These are phyloP conservation scores for Cercospora sp. DNA, from an alignment of 2,329 filamentous ascomycete species.

Conservation along the genomic window DNA sequence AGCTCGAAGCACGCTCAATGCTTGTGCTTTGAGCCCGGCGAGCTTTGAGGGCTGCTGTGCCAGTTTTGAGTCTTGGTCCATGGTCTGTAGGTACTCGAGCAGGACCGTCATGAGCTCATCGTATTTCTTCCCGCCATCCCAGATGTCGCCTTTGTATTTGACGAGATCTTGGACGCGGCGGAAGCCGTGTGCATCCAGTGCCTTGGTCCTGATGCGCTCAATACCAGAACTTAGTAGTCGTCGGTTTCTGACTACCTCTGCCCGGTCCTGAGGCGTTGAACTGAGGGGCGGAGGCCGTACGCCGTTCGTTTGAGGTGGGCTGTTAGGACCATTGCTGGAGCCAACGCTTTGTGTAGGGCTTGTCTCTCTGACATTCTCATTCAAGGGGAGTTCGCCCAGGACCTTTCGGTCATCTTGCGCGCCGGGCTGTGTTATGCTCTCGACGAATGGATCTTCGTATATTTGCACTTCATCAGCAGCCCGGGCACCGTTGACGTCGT, in stretches of 20 bases:
- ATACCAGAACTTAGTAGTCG: slow-evolving; percentile 73
- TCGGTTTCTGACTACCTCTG: slow-evolving; percentile 47
- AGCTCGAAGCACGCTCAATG: slow-evolving; percentile 70
- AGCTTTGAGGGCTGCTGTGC: slow-evolving; percentile 43
- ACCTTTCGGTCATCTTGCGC: slow-evolving; percentile 42
- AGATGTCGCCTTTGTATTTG: slow-evolving; percentile 62
- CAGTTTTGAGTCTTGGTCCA: slow-evolving; percentile 46
- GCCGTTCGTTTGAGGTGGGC: slow-evolving; percentile 29
- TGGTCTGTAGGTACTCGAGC: slow-evolving; percentile 67
- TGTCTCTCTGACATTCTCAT: slow-evolving; percentile 43
- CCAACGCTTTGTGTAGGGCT: slow-evolving; percentile 35
- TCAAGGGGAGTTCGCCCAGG: slow-evolving; percentile 53
- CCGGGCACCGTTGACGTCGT: slow-evolving; percentile 25
- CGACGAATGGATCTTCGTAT: slow-evolving; percentile 55
- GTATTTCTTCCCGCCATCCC: slow-evolving; percentile 68
- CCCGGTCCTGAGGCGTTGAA: slow-evolving; percentile 40
- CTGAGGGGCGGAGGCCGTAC: slow-evolving; percentile 21
- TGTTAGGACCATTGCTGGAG: slow-evolving; percentile 35
- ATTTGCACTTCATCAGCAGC: slow-evolving; percentile 49
- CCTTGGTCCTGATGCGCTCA: slow-evolving; percentile 67
- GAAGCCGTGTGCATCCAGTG: slow-evolving; percentile 79
- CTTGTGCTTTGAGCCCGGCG: slow-evolving; percentile 66
- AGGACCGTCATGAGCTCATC: slow-evolving; percentile 66
- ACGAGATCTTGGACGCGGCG: slow-evolving; percentile 74
- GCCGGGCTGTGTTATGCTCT: slow-evolving; percentile 36